Evolutionary conservation across 768 basidiomycete genomes (phyloP), one percentile per base, ranked within the genome.

Genomic region (Xerocomellus chrysenteron): DNA sequence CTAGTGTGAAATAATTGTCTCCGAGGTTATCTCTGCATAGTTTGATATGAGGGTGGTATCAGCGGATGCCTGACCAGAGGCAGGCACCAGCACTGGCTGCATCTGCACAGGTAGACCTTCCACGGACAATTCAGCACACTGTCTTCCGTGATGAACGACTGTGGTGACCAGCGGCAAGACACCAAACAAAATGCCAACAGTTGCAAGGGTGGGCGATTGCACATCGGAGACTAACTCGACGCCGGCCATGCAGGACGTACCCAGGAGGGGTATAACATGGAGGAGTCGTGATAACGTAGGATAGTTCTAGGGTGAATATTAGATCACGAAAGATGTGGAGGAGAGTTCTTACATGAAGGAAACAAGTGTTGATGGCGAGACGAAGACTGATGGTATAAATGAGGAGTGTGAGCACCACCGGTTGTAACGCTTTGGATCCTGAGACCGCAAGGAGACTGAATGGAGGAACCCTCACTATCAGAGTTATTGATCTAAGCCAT

Each of bases 311-410:
- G 1, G 30, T 16, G 19, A 14, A 3, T 13, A 7, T 50, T 4
- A 33, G 37, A 50, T 33, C 11, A 12, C 24, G 13, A 17, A 4
- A 16, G 39, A n/a, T 1, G 17, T 3, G 4, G n/a, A 24, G 14
- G 10, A 17, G 45, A 9, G 43, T 10, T 3, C 32, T 40, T 46
- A 66, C 68, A 0, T 46, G 50, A 36, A 63, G 21, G 39, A 54
- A 56, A 37, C 56, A 54, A 11, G 47, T 17, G 19, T 56, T 49
- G 41, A 45, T 44, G 14, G 57, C 52, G 24, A 65, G 40, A 19
- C 57, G 55, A 40, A 69, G 62, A 19, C 48, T 68, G 47, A 65
- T 61, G 11, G 65, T 69, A 37, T 67, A 71, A 3, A 67, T 48
- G 11, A 71, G 56, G 16, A 69, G 58, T 0, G 58, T 51, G 10